Evolutionary conservation across 441 rosid genomes (phyloP), one percentile per base, ranked within the genome.

Genomic region (Adansonia rubrostipa): DNA sequence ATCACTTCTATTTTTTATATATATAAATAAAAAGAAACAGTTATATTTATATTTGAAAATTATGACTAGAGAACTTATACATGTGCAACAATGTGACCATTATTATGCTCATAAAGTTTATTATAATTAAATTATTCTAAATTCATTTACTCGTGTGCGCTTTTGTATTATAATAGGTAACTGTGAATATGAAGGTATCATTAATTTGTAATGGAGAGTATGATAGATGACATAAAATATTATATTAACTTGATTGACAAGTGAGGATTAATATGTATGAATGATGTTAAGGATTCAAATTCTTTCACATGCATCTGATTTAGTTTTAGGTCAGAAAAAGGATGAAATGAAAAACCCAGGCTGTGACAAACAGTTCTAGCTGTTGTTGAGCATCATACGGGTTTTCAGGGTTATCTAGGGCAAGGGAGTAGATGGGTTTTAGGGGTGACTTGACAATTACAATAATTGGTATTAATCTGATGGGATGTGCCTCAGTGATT

Each of bases 381-480:
- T 66, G 22, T 10, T 42, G 51, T 17, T 66, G 19, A 22, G 15
- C 19, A 50, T 20, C 73, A 22, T 69, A 48, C 13, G 42, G 33
- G 7, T 51, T 42, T 65, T 42, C 1, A 28, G 66, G 42, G 15
- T 62, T 28, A 62, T 24, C 17, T 62, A 24, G 66, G 42, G 42
- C 22, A 63, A 63, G 50, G 42, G 5, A 42, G 20, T 65, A 17
- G 10, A 65, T n/a, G 9, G 40, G 58, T 50, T 48, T 69, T 69
- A 69, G 73, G 73, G 73, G 42, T 48, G 54, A 9, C 28, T 20
- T 3, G 22, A 57, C 24, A 47, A 68, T 13, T 2, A 13, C 40
- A 69, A 7, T 48, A 69, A 69, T 48, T 20, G 17, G 57, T 69
- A 47, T 69, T 47, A 20, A 20, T 69, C 73, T 13, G 15, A 69